phyloP scores from a whole-genome alignment of 495 filamentous ascomycete genomes.

The Clohesyomyces aquaticus region DNA sequence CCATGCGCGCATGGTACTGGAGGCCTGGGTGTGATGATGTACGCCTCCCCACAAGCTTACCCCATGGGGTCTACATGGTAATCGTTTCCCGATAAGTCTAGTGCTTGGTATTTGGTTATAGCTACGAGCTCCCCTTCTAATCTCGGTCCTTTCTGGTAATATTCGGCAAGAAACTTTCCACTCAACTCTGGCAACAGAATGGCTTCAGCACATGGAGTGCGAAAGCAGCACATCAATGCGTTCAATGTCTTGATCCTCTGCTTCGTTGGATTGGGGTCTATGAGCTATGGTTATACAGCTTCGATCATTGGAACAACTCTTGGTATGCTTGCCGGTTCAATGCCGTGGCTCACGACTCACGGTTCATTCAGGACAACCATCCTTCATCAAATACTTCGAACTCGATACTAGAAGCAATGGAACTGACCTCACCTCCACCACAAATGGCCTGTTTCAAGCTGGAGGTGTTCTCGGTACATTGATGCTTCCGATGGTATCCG shows the following conservation, averaged over 20 bases:
- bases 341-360: background rate
- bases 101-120: background rate
- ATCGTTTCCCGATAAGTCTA: constrained; percentile 20
- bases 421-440: constrained; percentile 38
- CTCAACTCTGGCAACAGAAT: background rate
- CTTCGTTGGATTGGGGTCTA: constrained; percentile 35
- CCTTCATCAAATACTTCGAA: constrained; percentile 42
- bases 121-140: constrained; percentile 1
- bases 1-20: background rate
- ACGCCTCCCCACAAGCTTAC: background rate
- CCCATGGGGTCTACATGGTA: constrained; percentile 1
- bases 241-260: constrained; percentile 30
- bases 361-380: constrained; percentile 19
- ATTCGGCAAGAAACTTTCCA: background rate
- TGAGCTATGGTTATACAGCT: constrained; percentile 39
- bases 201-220: constrained; percentile 1
- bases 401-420: constrained; percentile 40
- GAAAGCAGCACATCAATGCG: constrained; percentile 27
- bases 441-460: constrained; percentile 43
- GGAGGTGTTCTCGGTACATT: constrained; percentile 38
- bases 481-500: constrained; percentile 18
- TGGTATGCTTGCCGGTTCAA: constrained; percentile 23
- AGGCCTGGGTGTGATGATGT: background rate
- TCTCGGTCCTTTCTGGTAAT: background rate
- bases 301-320: constrained; percentile 39